A percentile compares a stretch with the other conserved stretches of the same genome.
phyloP scores from a whole-genome alignment of 2,329 filamentous ascomycete genomes.

The Phialocephala subalpina region DNA sequence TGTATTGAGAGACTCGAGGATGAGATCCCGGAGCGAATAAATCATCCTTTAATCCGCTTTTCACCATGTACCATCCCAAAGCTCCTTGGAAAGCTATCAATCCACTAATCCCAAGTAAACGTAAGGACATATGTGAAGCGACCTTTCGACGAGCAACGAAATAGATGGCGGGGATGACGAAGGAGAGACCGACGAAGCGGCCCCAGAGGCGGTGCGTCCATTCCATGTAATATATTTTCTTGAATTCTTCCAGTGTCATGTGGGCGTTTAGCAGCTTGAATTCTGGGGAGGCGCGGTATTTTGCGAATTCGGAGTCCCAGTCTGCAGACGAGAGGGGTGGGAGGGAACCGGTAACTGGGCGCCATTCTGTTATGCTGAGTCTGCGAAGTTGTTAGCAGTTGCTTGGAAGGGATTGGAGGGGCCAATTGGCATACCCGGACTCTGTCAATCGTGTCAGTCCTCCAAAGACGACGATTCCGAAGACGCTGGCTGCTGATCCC shows the following conservation, averaged over 20 bases:
- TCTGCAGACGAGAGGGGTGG: constrained; percentile 80
- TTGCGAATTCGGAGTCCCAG: constrained; percentile 93
- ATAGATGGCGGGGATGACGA: constrained; percentile 87
- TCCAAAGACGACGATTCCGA: constrained; percentile 95
- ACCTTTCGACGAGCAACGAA: constrained; percentile 85
- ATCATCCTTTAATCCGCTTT: constrained; percentile 93
- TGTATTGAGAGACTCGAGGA: constrained; percentile 93
- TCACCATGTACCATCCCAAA: constrained; percentile 99
- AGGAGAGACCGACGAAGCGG: constrained; percentile 87
- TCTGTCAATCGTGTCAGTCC: constrained; percentile 94
- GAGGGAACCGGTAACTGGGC: constrained; percentile 89
- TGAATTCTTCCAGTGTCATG: constrained; percentile 94
- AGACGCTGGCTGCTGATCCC: constrained; percentile 90
- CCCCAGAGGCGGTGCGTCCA: constrained; percentile 97
- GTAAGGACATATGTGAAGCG: constrained; percentile 77
- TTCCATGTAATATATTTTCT: constrained; percentile 99
- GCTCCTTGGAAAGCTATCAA: constrained; percentile 95
- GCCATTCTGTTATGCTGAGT: constrained; percentile 98
- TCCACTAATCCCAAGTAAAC: constrained; percentile 82
- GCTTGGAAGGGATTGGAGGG: constrained; percentile 17
- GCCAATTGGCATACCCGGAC: constrained; percentile 73
- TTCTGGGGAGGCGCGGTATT: constrained; percentile 92
- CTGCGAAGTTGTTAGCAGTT: constrained; percentile 52
- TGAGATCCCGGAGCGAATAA: constrained; percentile 90
- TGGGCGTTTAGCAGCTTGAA: constrained; percentile 90